Percentiles rank a stretch among this genome's conserved stretches.
Conservation (phyloP, 2,329 filamentous ascomycete species). For the Cladophialophora exuberans region DNA sequence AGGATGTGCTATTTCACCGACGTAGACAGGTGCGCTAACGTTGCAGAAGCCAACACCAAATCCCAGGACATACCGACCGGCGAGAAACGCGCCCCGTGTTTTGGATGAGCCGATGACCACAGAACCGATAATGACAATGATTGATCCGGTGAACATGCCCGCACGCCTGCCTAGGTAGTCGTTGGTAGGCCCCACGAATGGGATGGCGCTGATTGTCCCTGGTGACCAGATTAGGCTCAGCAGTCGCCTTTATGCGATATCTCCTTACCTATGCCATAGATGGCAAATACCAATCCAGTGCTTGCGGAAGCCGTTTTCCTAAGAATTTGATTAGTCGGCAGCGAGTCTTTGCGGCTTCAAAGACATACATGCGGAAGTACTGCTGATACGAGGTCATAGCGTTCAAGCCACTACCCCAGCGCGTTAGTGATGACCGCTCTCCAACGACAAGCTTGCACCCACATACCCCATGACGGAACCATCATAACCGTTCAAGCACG, state of each 20-base stretch:
- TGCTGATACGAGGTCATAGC: neutral
- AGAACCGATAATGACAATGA: slow-evolving; percentile 41
- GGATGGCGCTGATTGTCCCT: slow-evolving; percentile 41
- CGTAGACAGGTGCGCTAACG: slow-evolving; percentile 38
- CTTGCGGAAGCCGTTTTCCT: neutral
- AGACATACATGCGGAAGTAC: neutral
- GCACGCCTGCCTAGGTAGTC: slow-evolving; percentile 32
- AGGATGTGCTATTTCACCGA: slow-evolving; percentile 44
- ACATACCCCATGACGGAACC: slow-evolving; percentile 55
- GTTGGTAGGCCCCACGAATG: neutral
- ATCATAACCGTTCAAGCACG: slow-evolving; percentile 46
- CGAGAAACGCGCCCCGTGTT: slow-evolving; percentile 37
- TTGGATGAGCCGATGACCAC: slow-evolving; percentile 35
- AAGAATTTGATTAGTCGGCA: no score
- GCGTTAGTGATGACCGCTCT: neutral
- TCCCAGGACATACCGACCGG: slow-evolving; percentile 38
- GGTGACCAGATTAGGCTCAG: no score
- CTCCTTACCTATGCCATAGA: slow-evolving; percentile 55
- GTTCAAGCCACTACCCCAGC: neutral
- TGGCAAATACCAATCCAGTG: slow-evolving; percentile 37
- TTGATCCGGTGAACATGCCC: slow-evolving; percentile 44
- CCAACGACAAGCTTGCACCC: slow-evolving; percentile 46
- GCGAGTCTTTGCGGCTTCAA: neutral
- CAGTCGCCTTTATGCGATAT: no score
- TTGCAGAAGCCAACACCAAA: slow-evolving; percentile 34